Evolutionary conservation across 164 flowering plant genomes (phyloP).

Genomic region (Vitis rotundifolia): DNA sequence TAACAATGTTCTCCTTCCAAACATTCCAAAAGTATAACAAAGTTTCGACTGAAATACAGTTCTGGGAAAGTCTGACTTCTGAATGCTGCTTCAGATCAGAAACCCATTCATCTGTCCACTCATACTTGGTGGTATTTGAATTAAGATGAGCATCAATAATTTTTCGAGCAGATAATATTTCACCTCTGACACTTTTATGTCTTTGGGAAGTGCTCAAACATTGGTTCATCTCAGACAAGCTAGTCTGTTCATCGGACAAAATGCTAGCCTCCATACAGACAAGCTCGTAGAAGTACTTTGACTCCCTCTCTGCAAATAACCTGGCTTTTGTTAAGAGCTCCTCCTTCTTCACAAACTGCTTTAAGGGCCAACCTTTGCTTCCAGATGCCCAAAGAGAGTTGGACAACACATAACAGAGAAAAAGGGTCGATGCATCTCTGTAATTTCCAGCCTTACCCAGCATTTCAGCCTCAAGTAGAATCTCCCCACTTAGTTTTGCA

Average conservation of each 20-base stretch:
- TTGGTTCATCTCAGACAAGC: constrained; percentile 25
- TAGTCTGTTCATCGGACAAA: constrained; percentile 28
- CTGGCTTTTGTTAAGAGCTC: constrained; percentile 43
- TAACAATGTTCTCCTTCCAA: constrained; percentile 34
- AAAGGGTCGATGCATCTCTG: constrained; percentile 38
- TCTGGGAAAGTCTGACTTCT: constrained; percentile 17
- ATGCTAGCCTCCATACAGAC: constrained; percentile 35
- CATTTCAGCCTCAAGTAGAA: constrained; percentile 48
- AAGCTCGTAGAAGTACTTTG: constrained; percentile 25
- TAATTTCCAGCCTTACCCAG: constrained; percentile 43
- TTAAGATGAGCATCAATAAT: constrained; percentile 47
- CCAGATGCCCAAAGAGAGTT: constrained; percentile 46
- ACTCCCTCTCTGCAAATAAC: constrained; percentile 25
- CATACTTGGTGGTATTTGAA: constrained; percentile 29
- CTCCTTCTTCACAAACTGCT: constrained; percentile 33
- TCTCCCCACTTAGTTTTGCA: constrained; percentile 45
- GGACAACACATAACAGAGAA: constrained; percentile 40
- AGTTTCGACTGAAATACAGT: constrained; percentile 34
- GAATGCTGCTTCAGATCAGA: constrained; percentile 18
- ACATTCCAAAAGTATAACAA: constrained; percentile 47
- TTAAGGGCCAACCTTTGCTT: constrained; percentile 59
- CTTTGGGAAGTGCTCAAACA: constrained; percentile 26
- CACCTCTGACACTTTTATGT: constrained; percentile 31
- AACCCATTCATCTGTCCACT: constrained; percentile 31
- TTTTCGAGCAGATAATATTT: constrained; percentile 42